Conservation (phyloP, 2,329 filamentous ascomycete genomes). For the Fusarium oxysporum region DNA sequence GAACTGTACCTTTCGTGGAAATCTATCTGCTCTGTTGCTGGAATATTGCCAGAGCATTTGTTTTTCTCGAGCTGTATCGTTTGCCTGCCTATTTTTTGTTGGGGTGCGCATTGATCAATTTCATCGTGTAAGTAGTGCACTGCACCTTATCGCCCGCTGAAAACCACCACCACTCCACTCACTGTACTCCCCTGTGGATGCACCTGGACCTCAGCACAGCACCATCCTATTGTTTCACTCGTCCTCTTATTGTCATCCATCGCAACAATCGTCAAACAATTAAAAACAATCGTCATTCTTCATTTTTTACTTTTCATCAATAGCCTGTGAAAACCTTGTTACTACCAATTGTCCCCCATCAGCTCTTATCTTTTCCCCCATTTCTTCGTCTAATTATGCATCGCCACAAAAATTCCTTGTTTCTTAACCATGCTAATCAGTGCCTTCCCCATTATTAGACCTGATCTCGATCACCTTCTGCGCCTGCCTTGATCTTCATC, state of each 20-base stretch:
- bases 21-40: slow-evolving; percentile 50
- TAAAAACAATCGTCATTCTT: background rate
- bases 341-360: background rate
- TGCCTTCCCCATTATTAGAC: slow-evolving; percentile 39
- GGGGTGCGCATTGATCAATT: slow-evolving; percentile 21
- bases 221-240: background rate
- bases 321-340: background rate
- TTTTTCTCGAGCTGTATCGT: slow-evolving; percentile 32
- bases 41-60: slow-evolving; percentile 53
- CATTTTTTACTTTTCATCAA: background rate
- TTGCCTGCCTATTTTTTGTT: slow-evolving; percentile 11
- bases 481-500: slow-evolving; percentile 23
- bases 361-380: background rate
- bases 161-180: slow-evolving; percentile 3
- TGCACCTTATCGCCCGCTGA: background rate
- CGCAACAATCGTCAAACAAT: slow-evolving; percentile 8
- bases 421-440: slow-evolving; percentile 39
- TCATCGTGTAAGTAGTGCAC: slow-evolving; percentile 39
- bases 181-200: slow-evolving; percentile 10
- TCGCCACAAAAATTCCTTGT: slow-evolving; percentile 25
- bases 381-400: slow-evolving; percentile 12
- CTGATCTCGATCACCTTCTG: slow-evolving; percentile 30
- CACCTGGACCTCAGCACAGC: slow-evolving; percentile 8
- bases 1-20: slow-evolving; percentile 33
- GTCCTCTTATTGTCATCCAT: background rate